These are phyloP conservation scores for Colletotrichum higginsianum DNA, from an alignment of 2,329 filamentous ascomycete genomes.

Conservation along the genomic window DNA sequence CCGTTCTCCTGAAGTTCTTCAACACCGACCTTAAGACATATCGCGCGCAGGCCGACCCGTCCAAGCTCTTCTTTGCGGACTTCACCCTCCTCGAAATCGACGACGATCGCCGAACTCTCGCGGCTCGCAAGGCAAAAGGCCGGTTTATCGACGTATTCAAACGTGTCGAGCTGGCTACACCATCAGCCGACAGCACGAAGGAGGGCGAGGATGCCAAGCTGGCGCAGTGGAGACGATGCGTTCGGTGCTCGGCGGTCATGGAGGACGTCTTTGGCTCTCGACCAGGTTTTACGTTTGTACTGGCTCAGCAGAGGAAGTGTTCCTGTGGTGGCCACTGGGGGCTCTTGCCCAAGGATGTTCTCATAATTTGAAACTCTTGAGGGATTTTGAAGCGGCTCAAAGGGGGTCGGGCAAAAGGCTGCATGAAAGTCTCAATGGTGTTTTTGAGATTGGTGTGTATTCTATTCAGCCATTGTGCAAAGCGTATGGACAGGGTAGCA, in stretches of 20 bases:
- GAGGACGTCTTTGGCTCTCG: slow-evolving; percentile 67
- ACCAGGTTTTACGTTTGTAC: slow-evolving; percentile 67
- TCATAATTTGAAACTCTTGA: slow-evolving; percentile 21
- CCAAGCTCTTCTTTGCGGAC: slow-evolving; percentile 80
- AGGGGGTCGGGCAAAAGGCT: neutral
- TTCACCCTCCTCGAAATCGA: slow-evolving; percentile 78
- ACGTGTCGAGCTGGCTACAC: slow-evolving; percentile 63
- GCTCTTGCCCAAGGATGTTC: slow-evolving; percentile 54
- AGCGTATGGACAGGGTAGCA: no score
- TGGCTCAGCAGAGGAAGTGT: slow-evolving; percentile 69
- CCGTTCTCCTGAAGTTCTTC: slow-evolving; percentile 77
- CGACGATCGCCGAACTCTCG: slow-evolving; percentile 67
- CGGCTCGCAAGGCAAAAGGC: slow-evolving; percentile 53
- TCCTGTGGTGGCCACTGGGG: slow-evolving; percentile 70
- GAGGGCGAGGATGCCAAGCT: slow-evolving; percentile 60
- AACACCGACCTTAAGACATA: slow-evolving; percentile 71
- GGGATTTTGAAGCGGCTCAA: neutral
- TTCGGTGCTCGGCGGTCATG: slow-evolving; percentile 76
- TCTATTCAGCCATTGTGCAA: neutral
- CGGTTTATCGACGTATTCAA: slow-evolving; percentile 71
- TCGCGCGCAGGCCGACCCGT: slow-evolving; percentile 72
- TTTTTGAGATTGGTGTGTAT: no score
- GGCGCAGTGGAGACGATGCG: slow-evolving; percentile 63
- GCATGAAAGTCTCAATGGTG: neutral
- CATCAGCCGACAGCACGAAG: slow-evolving; percentile 22